phyloP scores from a whole-genome alignment of 1,284 basidiomycete species.

The Bjerkandera adusta region DNA sequence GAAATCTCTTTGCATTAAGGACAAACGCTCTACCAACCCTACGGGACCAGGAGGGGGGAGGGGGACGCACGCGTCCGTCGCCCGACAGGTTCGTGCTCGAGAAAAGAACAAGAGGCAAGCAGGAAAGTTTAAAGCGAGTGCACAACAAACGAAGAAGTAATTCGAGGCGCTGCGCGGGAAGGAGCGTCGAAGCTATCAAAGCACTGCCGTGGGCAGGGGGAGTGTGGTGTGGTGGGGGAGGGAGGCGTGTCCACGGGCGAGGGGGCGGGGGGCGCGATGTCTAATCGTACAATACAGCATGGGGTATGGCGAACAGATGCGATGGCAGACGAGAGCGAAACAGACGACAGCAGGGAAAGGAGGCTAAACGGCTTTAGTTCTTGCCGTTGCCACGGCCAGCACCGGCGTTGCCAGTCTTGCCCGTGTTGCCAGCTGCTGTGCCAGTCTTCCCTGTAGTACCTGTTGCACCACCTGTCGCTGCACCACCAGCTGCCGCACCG shows the following conservation, averaged over 20 bases:
- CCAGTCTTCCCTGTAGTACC: constrained; percentile 9
- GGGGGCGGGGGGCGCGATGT: background rate
- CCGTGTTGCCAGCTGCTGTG: constrained; percentile 1
- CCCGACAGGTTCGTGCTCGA: too few species aligned
- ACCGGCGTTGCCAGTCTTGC: background rate
- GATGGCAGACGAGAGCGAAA: background rate
- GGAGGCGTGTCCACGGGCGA: constrained; percentile 2
- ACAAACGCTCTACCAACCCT: too few species aligned
- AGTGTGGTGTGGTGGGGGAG: background rate
- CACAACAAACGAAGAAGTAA: too few species aligned
- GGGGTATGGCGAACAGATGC: background rate
- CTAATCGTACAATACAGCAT: constrained; percentile 1
- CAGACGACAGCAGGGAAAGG: background rate
- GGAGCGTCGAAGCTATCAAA: constrained; percentile 15
- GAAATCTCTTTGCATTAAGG: too few species aligned
- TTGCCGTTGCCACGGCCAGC: constrained; percentile 12
- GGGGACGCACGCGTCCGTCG: too few species aligned
- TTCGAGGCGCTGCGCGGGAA: too few species aligned
- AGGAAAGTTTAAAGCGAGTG: too few species aligned
- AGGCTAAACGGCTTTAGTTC: background rate
- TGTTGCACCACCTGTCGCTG: constrained; percentile 19
- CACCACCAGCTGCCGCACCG: constrained; percentile 15
- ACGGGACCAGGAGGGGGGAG: too few species aligned
- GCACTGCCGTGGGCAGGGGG: constrained; percentile 12
- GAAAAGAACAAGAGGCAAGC: too few species aligned